Percentiles rank a stretch among this genome's conserved stretches.
phyloP scores from a whole-genome alignment of 1,139 yeast genomes.

The Saccharomyces hybrid region DNA sequence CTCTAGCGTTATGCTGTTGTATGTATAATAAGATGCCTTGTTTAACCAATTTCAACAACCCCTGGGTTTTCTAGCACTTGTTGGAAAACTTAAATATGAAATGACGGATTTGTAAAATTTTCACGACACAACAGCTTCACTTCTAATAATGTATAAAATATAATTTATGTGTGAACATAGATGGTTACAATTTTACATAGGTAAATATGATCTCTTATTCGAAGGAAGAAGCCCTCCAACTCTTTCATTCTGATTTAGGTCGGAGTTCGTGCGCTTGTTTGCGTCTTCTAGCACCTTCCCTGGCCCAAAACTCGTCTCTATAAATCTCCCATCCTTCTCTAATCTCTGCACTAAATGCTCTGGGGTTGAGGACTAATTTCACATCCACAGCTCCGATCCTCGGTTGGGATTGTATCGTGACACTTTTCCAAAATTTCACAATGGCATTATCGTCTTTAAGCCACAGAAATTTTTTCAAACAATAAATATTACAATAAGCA shows the following conservation, averaged over 20 bases:
- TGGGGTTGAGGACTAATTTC: conserved; percentile 72
- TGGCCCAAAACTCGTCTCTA: conserved; percentile 86
- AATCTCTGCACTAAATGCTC: conserved; percentile 73
- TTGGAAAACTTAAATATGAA: neutral
- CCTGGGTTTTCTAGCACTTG: neutral
- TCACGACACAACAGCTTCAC: neutral
- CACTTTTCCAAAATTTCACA: conserved; percentile 30
- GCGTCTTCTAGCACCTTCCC: conserved; percentile 69
- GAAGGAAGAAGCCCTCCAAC: neutral
- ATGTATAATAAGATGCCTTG: neutral
- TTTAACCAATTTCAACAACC: neutral
- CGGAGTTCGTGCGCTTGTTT: conserved; percentile 33
- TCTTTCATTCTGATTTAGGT: neutral
- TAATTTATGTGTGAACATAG: neutral
- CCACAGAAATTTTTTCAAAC: conserved; percentile 14
- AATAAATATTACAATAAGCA: conserved; percentile 20
- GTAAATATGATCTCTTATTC: neutral
- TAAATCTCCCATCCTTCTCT: conserved; percentile 95
- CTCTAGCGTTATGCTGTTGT: neutral
- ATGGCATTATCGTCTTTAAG: conserved; percentile 13
- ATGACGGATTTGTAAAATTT: neutral
- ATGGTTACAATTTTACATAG: neutral
- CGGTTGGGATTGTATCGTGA: conserved; percentile 35
- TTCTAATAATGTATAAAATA: neutral
- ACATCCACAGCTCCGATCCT: conserved; percentile 44